A percentile compares a stretch with the other conserved stretches of the same genome.
These are phyloP conservation scores for Hanseniaspora nectarophila DNA, from an alignment of 805 yeast species.

Conservation along the genomic window DNA sequence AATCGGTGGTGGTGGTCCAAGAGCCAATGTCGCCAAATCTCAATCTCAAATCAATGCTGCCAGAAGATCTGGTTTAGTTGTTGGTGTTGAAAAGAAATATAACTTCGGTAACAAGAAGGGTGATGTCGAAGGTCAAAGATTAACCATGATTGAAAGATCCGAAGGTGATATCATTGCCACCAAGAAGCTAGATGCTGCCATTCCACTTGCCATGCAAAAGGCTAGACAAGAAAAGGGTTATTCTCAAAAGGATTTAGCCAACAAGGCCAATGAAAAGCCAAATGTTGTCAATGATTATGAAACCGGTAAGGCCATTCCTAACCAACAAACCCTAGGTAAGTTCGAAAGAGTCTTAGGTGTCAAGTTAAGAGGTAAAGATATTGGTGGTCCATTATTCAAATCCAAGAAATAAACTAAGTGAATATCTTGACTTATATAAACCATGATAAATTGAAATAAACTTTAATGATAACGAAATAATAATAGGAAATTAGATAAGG, in stretches of 20 bases:
- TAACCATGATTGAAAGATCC: constrained; percentile 84
- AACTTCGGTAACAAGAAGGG: constrained; percentile 47
- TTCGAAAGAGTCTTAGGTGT: constrained; percentile 89
- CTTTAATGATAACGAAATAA: neutral
- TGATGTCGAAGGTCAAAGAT: constrained; percentile 85
- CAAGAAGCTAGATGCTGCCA: constrained; percentile 69
- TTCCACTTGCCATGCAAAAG: constrained; percentile 75
- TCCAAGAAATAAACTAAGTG: constrained; percentile 29
- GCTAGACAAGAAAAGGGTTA: constrained; percentile 79
- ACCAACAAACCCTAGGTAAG: constrained; percentile 86
- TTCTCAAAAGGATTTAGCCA: constrained; percentile 94
- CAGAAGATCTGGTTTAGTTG: constrained; percentile 78
- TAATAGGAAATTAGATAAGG: too few species aligned
- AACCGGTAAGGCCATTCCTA: constrained; percentile 91
- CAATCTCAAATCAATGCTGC: constrained; percentile 79
- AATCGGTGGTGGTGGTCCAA: constrained; percentile 79
- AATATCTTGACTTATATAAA: too few species aligned
- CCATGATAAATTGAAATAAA: neutral
- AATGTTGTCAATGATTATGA: constrained; percentile 91
- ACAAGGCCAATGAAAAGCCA: constrained; percentile 91
- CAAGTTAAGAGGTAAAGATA: constrained; percentile 88
- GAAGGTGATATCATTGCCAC: constrained; percentile 81
- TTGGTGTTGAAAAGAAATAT: constrained; percentile 89
- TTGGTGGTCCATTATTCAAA: constrained; percentile 69
- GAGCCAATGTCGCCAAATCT: constrained; percentile 70